Evolutionary conservation across 208 protist species (phyloP), one percentile per base, ranked within the genome.

Genomic region (Acanthamoeba castellanii): DNA sequence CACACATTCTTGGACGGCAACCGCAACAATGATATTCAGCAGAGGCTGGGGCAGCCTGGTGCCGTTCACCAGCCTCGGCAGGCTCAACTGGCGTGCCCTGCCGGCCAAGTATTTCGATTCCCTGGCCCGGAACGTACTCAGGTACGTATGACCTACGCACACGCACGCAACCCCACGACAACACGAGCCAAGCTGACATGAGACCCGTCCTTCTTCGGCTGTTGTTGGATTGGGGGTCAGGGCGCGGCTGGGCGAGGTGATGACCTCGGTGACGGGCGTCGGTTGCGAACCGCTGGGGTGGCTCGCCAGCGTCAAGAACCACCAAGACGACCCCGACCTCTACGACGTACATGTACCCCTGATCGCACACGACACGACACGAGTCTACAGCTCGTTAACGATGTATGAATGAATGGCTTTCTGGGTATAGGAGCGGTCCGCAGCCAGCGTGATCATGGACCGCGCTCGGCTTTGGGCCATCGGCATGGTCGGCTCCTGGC

Each of bases 21-120:
- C 37, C 37, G 0, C 37, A 37, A 37, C 37, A 37, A 37, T 37
- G 37, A 37, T 37, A 3, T 37, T 37, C 72, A 82, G 72, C 6
- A 16, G 72, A 82, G 76, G 76, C 13, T 85, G 76, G 76, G 16
- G 22, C 5, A 57, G 20, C 47, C 9, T 85, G 42, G 18, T 85
- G 18, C 76, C 76, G 42, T 85, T 85, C 45, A 85, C 76, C 76
- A 4, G 14, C 25, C 76, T 85, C 42, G 76, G 76, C 76, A n/a
- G 76, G 42, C 76, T 30, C 8, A 1, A 85, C 42, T 85, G 76
- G 76, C 42, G 14, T 30, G 76, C 76, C 25, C 76, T 85, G 5
- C 76, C 76, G 16, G 76, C 76, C 47, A 52, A 27, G 47, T 20
- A 30, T 22, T 5, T 22, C 14, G 25, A 34, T 1, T n/a, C 4